Conservation (phyloP, 148 eudicot genomes). For the Rhododendron ferrugineum region DNA sequence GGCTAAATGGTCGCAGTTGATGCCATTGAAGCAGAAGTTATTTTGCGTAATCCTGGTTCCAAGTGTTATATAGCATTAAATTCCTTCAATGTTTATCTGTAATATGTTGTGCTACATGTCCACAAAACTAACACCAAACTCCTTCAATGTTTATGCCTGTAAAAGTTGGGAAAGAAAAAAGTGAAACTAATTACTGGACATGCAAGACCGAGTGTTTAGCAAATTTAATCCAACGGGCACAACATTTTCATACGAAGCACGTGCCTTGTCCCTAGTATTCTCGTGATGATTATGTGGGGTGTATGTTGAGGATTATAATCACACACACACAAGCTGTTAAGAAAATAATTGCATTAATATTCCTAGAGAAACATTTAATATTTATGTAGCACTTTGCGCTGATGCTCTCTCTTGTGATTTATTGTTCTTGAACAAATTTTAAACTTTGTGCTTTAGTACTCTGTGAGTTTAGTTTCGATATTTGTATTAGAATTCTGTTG, state of each 20-base stretch:
- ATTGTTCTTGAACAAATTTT: not conserved
- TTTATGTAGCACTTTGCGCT: not conserved
- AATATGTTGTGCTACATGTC: no score
- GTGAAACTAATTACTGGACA: no score
- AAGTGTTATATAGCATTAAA: no score
- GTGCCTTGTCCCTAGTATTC: not conserved
- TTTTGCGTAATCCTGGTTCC: no score
- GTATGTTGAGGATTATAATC: not conserved
- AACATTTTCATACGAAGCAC: no score
- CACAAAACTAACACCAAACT: no score
- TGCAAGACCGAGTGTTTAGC: no score
- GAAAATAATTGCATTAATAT: not conserved
- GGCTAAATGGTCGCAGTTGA: not conserved
- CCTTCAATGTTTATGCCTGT: no score
- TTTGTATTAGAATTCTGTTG: not conserved
- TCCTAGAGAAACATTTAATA: not conserved
- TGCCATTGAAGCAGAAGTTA: no score
- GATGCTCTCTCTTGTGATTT: not conserved
- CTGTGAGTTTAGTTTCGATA: not conserved
- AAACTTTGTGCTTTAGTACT: not conserved
- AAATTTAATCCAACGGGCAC: no score
- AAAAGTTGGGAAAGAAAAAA: no score
- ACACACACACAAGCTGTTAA: not conserved
- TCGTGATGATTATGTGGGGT: not conserved
- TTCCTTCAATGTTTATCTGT: no score